phyloP scores from a whole-genome alignment of 1,284 basidiomycete genomes.

The Cryptococcus wingfieldii region DNA sequence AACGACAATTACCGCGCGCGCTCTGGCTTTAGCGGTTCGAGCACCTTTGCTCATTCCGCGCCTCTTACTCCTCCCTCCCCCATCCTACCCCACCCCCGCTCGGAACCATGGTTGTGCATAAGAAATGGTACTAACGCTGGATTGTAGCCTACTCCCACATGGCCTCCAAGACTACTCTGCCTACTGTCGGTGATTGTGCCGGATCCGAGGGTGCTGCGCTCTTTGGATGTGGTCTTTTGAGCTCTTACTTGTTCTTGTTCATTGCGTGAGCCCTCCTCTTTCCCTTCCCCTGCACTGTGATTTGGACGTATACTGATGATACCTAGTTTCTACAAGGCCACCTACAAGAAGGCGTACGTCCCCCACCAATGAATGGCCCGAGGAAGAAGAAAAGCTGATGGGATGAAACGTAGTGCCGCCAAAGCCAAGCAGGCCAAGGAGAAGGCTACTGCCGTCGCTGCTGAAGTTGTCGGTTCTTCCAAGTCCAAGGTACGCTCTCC shows the following conservation, averaged over 20 bases:
- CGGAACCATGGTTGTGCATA: conserved; percentile 15
- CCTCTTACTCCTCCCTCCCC: conserved; percentile 3
- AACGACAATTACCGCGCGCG: not conserved
- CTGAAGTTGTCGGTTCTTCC: conserved; percentile 27
- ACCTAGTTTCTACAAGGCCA: conserved; percentile 48
- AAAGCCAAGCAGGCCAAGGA: conserved; percentile 27
- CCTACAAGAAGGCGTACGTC: conserved; percentile 47
- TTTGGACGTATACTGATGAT: conserved; percentile 1
- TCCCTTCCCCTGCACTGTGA: not conserved
- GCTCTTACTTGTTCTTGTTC: conserved; percentile 84
- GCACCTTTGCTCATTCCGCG: not conserved
- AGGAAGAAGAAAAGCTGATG: no score
- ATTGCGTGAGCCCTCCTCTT: conserved; percentile 53
- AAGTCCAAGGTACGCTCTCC: conserved; percentile 28
- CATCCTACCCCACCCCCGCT: not conserved
- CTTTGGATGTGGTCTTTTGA: conserved; percentile 82
- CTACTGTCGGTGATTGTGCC: conserved; percentile 73
- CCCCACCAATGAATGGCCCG: no score
- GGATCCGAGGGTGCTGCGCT: conserved; percentile 83
- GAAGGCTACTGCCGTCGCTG: conserved; percentile 19
- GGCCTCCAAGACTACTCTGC: conserved; percentile 64
- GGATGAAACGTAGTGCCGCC: conserved; percentile 3
- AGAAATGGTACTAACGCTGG: conserved; percentile 7
- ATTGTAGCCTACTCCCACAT: conserved; percentile 72
- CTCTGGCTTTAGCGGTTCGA: no score